These are phyloP conservation scores for Aspergillus sclerotiicarbonarius DNA, from an alignment of 495 filamentous ascomycete species.

Conservation along the genomic window DNA sequence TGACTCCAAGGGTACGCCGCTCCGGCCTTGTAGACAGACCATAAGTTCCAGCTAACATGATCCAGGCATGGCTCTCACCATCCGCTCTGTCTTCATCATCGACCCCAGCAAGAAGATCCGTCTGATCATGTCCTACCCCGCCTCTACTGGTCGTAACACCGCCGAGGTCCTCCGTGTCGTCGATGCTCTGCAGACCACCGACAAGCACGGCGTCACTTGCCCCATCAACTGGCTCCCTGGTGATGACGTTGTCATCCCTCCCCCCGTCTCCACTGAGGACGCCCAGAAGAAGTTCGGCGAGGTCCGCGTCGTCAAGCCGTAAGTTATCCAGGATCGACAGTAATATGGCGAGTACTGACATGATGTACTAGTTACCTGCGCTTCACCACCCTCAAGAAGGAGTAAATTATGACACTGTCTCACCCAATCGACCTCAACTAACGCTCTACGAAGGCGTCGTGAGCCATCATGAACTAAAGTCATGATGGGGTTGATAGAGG, in stretches of 20 bases:
- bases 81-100: slow-evolving; percentile 98
- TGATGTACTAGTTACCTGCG: slow-evolving; percentile 39
- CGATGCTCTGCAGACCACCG: slow-evolving; percentile 94
- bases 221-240: slow-evolving; percentile 89
- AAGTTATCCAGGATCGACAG: slow-evolving; percentile 36
- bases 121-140: slow-evolving; percentile 93
- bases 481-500: neutral
- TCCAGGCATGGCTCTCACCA: slow-evolving; percentile 80
- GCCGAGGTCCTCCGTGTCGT: slow-evolving; percentile 94
- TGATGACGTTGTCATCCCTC: slow-evolving; percentile 95
- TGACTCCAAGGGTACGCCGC: slow-evolving; percentile 70
- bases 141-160: slow-evolving; percentile 94
- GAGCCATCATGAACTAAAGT: neutral
- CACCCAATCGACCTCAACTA: slow-evolving; percentile 4
- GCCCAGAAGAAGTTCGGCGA: slow-evolving; percentile 90
- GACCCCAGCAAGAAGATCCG: slow-evolving; percentile 98
- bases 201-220: slow-evolving; percentile 92
- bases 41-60: slow-evolving; percentile 2
- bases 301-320: slow-evolving; percentile 92
- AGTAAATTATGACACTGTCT: slow-evolving; percentile 28
- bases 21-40: neutral
- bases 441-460: neutral
- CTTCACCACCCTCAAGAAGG: slow-evolving; percentile 42
- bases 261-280: slow-evolving; percentile 78
- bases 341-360: slow-evolving; percentile 22